Base-by-base conservation (phyloP, 768 basidiomycete genomes). In the Rhodotorula graminis region DNA sequence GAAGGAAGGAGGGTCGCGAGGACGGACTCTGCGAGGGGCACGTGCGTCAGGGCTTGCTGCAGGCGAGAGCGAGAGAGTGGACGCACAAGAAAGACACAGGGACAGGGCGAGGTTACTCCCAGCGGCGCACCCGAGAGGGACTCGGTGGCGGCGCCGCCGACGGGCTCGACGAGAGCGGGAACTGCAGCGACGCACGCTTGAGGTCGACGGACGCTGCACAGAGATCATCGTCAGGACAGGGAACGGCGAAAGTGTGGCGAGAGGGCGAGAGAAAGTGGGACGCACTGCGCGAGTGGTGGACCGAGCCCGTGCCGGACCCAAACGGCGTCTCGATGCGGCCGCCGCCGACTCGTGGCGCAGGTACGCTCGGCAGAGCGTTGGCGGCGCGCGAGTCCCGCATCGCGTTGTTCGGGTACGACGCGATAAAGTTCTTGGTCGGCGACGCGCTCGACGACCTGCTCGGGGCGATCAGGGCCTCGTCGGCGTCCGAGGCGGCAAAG, bases 401-500 rank as follows among this genome's bases (percentile, higher is more conserved):
- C 0, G 65, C 65, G 29, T 71, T 72, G 71, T n/a, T 60, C 63
- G 33, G 63, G 69, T 50, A 60, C 37, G 40, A 23, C 15, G 64
- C 44, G 49, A 44, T 18, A 14, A 46, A 58, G 0, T 65, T 31
- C 44, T 72, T 72, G 46, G 10, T n/a, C 14, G 65, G 65, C n/a
- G 65, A 67, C 3, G 33, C 19, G 29, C 37, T 37, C 37, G 37
- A 37, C 37, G 37, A 37, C 37, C 37, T 37, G 37, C 37, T 37
- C 37, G 37, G 37, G 37, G 37, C 37, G 37, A 37, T 37, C 37
- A 31, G 25, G 21, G 57, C 8, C 55, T 71, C 59, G 21, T 60
- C 66, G 57, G 69, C 62, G 53, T 75, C 74, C 23, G 67, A 69
- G 2, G 74, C 74, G 7, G 74, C 71, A 58, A 75, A 58, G 3